Conservation (phyloP, 2,329 filamentous ascomycete species). For the Venturia oleaginea region DNA sequence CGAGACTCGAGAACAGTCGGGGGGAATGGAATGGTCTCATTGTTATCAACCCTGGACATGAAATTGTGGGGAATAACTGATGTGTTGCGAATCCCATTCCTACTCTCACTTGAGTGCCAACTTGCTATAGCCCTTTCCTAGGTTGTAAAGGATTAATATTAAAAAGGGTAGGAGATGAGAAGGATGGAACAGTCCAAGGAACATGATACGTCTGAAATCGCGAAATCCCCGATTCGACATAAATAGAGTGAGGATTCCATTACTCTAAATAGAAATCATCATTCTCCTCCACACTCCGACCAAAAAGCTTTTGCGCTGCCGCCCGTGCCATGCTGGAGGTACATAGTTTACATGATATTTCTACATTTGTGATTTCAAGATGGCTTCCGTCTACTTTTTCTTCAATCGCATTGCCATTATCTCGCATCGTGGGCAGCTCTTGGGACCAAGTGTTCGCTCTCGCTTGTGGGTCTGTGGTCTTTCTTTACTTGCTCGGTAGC, state of each 20-base stretch:
- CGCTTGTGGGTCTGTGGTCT: slow-evolving; percentile 25
- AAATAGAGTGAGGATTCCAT: slow-evolving; percentile 1
- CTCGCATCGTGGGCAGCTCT: slow-evolving; percentile 41
- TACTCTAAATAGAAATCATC: background rate
- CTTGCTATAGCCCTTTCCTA: too few relatives aligned
- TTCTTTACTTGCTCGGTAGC: slow-evolving; percentile 26
- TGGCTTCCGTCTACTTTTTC: background rate
- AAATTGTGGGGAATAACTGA: too few relatives aligned
- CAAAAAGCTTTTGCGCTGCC: background rate
- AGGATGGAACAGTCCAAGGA: too few relatives aligned
- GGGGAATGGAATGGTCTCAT: too few relatives aligned
- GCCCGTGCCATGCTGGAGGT: background rate
- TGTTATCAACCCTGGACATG: too few relatives aligned
- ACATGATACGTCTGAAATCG: too few relatives aligned
- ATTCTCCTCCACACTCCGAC: background rate
- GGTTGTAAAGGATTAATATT: too few relatives aligned
- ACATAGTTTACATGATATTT: slow-evolving; percentile 3
- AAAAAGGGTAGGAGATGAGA: too few relatives aligned
- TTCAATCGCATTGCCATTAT: background rate
- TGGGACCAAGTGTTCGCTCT: slow-evolving; percentile 38
- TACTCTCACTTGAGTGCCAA: too few relatives aligned
- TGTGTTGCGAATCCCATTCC: too few relatives aligned
- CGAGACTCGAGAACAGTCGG: too few relatives aligned
- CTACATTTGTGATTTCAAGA: background rate
- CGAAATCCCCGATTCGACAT: background rate